Base-by-base conservation (phyloP, 192 early-diverging fungal genomes). In the Coemansia sp. region DNA sequence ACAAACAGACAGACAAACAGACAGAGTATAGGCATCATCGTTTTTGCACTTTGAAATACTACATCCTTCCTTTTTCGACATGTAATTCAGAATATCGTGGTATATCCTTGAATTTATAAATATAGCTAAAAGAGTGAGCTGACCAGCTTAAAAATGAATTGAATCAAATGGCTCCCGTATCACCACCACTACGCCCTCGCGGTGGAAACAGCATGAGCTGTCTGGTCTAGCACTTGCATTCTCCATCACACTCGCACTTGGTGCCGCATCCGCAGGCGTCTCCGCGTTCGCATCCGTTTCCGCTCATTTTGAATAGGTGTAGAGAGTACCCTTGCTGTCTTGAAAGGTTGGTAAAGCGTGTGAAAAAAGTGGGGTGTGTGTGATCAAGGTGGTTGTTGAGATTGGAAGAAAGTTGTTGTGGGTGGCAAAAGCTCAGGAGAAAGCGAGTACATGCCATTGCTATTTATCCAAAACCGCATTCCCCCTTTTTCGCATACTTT, bases 261-360 rank as follows among this genome's bases (percentile, higher is more conserved):
- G 44, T 29, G 19, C n/a, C 53, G 44, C 69, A 70, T 11, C 17
- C 48, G 45, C 62, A 65, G 17, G 6, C 3, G 13, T 55, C 30
- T 6, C 31, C 38, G 38, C 61, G 41, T 11, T 8, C 10, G 68
- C 57, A 68, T 1, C 31, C 19, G 29, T 42, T 19, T 7, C 40
- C 52, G 53, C 37, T 53, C 50, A 53, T 53, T 53, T 17, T 53
- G 4, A 19, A 31, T 14, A 5, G 50, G 22, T 53, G 10, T 53
- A 31, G 11, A 8, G 20, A 47, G 6, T 47, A 0, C 4, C 4
- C 23, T 47, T 47, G 44, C 22, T 47, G 44, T 47, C 44, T 6
- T 47, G 19, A 23, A 23, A 20, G 19, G 8, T 23, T 47, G 20
- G 44, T 47, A 47, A 3, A 23, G 20, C 44, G 44, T 47, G 22